These are phyloP conservation scores for Beauveria varroae DNA, from an alignment of 2,329 filamentous ascomycete species.

Conservation along the genomic window DNA sequence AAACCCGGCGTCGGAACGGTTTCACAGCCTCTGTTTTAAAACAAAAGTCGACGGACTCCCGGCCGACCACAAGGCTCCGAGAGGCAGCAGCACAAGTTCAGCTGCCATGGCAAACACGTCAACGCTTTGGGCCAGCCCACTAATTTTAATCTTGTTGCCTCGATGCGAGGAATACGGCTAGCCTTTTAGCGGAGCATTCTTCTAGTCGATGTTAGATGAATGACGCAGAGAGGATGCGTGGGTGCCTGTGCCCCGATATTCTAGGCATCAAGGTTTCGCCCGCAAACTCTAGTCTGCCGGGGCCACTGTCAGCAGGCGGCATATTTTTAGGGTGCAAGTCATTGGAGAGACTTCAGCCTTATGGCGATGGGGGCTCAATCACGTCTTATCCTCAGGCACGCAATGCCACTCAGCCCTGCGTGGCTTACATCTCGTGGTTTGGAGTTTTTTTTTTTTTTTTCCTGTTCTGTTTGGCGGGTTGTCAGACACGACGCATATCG, in stretches of 20 bases:
- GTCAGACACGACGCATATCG: too few relatives aligned
- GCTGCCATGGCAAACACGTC: conserved; percentile 13
- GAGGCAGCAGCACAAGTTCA: background rate
- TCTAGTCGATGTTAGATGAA: background rate
- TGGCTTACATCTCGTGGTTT: too few relatives aligned
- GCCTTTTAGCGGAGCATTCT: background rate
- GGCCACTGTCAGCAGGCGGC: too few relatives aligned
- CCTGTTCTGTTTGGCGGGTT: too few relatives aligned
- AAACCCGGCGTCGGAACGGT: background rate
- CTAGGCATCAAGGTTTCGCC: background rate
- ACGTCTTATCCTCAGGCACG: too few relatives aligned
- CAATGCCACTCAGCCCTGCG: too few relatives aligned
- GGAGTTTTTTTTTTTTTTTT: too few relatives aligned
- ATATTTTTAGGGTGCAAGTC: too few relatives aligned
- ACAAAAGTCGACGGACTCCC: background rate
- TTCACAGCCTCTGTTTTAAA: background rate
- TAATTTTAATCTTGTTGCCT: background rate
- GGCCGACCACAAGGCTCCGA: background rate
- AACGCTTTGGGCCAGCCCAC: background rate
- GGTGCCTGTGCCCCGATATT: background rate
- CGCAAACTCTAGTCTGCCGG: background rate
- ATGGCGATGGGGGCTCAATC: too few relatives aligned
- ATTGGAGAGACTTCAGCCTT: background rate
- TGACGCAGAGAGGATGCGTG: background rate
- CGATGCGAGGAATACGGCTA: background rate